These are phyloP conservation scores for Podochytrium sp. DNA, from an alignment of 192 early-diverging fungal genomes.

Conservation along the genomic window DNA sequence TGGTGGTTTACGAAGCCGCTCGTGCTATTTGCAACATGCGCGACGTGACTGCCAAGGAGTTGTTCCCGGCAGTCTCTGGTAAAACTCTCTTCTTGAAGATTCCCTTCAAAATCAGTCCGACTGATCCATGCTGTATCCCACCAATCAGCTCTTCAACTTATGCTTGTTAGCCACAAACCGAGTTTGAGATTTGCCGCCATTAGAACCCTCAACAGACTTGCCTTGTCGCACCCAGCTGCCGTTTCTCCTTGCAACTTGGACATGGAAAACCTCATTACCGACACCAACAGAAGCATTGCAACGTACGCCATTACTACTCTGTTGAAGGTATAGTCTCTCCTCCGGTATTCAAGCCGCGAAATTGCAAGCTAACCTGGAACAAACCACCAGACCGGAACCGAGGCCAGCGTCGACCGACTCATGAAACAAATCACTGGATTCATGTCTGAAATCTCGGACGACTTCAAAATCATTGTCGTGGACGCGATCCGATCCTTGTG, in stretches of 20 bases:
- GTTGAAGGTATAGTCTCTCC: conserved; percentile 66
- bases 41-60: conserved; percentile 80
- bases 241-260: conserved; percentile 96
- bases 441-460: conserved; percentile 97
- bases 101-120: too few species aligned
- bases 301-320: conserved; percentile 99
- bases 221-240: conserved; percentile 85
- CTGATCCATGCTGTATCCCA: too few species aligned
- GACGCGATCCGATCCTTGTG: conserved; percentile 96
- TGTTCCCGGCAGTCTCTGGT: conserved; percentile 90
- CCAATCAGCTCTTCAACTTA: conserved; percentile 80
- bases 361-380: too few species aligned
- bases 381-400: conserved; percentile 97
- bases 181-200: conserved; percentile 96
- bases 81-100: background rate
- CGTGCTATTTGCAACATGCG: conserved; percentile 92
- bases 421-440: conserved; percentile 99
- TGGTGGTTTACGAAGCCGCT: conserved; percentile 97
- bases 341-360: too few species aligned
- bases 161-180: conserved; percentile 90
- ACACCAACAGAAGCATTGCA: conserved; percentile 94
- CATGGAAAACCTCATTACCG: conserved; percentile 97
- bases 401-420: conserved; percentile 93
- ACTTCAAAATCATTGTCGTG: conserved; percentile 99
- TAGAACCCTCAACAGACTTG: conserved; percentile 92